Percentiles rank a stretch among this genome's conserved stretches.
These are phyloP conservation scores for Dovyalis caffra DNA, from an alignment of 345 rosid genomes.

Conservation along the genomic window DNA sequence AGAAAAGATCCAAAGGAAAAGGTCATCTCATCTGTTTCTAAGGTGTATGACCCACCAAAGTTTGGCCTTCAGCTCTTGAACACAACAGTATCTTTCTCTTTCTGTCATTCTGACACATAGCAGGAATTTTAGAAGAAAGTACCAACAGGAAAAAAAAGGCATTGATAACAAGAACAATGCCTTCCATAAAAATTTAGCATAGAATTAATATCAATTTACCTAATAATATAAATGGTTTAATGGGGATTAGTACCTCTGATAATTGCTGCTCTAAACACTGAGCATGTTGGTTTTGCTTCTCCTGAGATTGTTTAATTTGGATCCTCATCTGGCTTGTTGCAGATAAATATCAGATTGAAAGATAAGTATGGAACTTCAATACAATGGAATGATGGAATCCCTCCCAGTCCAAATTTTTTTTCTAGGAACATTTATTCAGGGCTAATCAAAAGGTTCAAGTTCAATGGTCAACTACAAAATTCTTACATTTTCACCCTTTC, in stretches of 20 bases:
- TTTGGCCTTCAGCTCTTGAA: constrained; percentile 12
- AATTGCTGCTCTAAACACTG: constrained; percentile 16
- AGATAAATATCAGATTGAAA: not conserved
- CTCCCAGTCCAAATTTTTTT: not conserved
- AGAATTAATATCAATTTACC: not conserved
- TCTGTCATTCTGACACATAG: constrained; percentile 19
- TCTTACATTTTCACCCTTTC: no score
- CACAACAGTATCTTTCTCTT: constrained; percentile 11
- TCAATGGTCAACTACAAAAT: not conserved
- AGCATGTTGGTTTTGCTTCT: constrained; percentile 7
- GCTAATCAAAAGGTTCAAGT: not conserved
- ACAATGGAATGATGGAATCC: not conserved
- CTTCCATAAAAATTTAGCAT: not conserved
- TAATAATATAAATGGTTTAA: not conserved
- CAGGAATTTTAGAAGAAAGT: constrained; percentile 3
- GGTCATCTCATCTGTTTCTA: not conserved
- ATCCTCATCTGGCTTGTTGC: constrained; percentile 17
- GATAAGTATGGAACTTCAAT: not conserved
- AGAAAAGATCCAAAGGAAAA: not conserved
- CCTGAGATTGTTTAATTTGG: constrained; percentile 15
- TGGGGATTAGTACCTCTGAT: constrained; percentile 3
- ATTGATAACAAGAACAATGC: not conserved
- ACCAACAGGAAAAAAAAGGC: not conserved
- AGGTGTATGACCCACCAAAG: constrained; percentile 13
- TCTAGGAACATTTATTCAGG: not conserved